phyloP scores from a whole-genome alignment of 345 rosid species.

The Dimocarpus longan region DNA sequence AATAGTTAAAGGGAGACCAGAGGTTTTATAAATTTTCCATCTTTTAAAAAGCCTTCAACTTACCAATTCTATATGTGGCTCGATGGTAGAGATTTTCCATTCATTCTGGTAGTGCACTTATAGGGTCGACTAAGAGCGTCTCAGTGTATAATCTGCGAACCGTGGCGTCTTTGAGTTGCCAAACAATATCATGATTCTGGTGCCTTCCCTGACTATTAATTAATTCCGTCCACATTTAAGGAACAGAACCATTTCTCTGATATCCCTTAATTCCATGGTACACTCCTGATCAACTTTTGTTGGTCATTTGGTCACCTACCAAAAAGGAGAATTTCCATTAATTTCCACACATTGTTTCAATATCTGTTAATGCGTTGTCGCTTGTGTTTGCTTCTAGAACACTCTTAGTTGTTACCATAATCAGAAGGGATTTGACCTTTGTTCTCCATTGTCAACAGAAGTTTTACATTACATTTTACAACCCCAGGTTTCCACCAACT shows the following conservation, averaged over 20 bases:
- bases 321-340: constrained; percentile 5
- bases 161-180: background rate
- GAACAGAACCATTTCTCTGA: background rate
- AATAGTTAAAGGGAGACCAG: no score
- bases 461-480: background rate
- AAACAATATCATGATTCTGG: background rate
- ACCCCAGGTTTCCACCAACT: background rate
- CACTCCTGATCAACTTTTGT: constrained; percentile 9
- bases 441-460: constrained; percentile 11
- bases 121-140: no score
- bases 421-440: constrained; percentile 16
- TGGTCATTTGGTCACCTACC: constrained; percentile 34
- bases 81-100: no score
- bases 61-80: no score
- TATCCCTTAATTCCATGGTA: background rate
- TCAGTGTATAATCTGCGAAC: background rate
- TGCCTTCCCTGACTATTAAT: constrained; percentile 8
- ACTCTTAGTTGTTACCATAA: constrained; percentile 9
- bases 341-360: background rate
- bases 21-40: no score
- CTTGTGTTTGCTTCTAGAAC: constrained; percentile 21
- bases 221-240: background rate
- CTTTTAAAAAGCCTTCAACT: no score
- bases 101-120: no score
- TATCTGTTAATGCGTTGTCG: background rate